Evolutionary conservation across 257 asterid genomes (phyloP).

Genomic region (Ilex aquifolium): DNA sequence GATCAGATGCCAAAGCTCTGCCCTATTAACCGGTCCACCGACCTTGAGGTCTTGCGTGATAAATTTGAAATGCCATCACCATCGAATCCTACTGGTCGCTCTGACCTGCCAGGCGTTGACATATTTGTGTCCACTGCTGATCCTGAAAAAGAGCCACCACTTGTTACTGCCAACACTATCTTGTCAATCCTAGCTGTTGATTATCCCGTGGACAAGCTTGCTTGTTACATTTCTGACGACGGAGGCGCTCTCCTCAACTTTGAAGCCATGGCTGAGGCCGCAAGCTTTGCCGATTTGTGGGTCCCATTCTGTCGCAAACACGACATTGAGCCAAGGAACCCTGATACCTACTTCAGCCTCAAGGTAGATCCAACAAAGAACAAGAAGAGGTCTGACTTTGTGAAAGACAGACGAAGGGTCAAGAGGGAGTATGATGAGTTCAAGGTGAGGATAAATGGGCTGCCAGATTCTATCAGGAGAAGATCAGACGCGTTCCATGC

Average conservation of each 20-base stretch:
- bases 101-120: slow-evolving; percentile 36
- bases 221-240: slow-evolving; percentile 40
- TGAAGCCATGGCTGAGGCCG: slow-evolving; percentile 46
- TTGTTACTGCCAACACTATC: slow-evolving; percentile 35
- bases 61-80: slow-evolving; percentile 33
- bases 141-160: slow-evolving; percentile 40
- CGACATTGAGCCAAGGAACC: slow-evolving; percentile 37
- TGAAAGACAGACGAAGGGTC: slow-evolving; percentile 30
- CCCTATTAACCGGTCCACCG: slow-evolving; percentile 33
- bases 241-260: slow-evolving; percentile 41
- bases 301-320: slow-evolving; percentile 39
- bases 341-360: slow-evolving; percentile 28
- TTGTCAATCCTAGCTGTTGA: slow-evolving; percentile 37
- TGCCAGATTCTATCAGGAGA: slow-evolving; percentile 30
- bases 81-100: slow-evolving; percentile 27
- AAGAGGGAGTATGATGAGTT: slow-evolving; percentile 43
- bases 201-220: slow-evolving; percentile 35
- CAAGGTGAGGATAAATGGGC: slow-evolving; percentile 32
- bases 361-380: slow-evolving; percentile 36
- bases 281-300: slow-evolving; percentile 40
- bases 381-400: slow-evolving; percentile 35
- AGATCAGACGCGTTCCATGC: slow-evolving; percentile 38
- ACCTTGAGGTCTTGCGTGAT: slow-evolving; percentile 24
- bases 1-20: slow-evolving; percentile 31
- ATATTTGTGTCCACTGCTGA: slow-evolving; percentile 38